These are phyloP conservation scores for Blyttiomyces sp. DNA, from an alignment of 371 early-diverging fungal genomes.

Conservation along the genomic window DNA sequence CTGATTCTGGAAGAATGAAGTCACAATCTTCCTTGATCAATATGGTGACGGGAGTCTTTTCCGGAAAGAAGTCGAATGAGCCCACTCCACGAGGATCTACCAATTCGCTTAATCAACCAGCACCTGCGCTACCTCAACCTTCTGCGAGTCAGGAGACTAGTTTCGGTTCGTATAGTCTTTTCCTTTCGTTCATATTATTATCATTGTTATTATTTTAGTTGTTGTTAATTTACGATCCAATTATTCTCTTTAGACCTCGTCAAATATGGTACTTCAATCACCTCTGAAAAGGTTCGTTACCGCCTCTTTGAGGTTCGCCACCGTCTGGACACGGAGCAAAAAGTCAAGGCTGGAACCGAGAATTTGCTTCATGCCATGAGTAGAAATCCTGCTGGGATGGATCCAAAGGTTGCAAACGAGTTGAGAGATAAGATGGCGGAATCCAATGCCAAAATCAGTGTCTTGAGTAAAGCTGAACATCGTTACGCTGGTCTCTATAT, in stretches of 20 bases:
- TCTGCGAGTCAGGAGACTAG: no score
- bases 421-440: conserved; percentile 33
- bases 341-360: conserved; percentile 74
- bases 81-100: no score
- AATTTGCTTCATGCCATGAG: conserved; percentile 45
- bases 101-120: no score
- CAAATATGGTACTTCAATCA: conserved; percentile 41
- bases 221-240: no score
- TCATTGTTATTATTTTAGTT: no score
- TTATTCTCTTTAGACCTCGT: conserved; percentile 34
- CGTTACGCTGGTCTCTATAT: conserved; percentile 35
- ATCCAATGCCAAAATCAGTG: conserved; percentile 31
- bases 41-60: no score
- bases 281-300: conserved; percentile 79
- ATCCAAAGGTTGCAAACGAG: conserved; percentile 26
- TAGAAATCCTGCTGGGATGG: conserved; percentile 16
- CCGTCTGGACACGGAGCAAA: conserved; percentile 86
- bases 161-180: no score
- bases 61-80: no score
- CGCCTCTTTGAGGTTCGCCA: conserved; percentile 84
- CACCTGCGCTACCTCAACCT: no score
- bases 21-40: no score
- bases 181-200: no score
- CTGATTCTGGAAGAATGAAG: no score
- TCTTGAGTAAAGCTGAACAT: conserved; percentile 37